Evolutionary conservation across 352 stramenopile genomes (phyloP), one percentile per base, ranked within the genome.

Genomic region (Globisporangium lucens): DNA sequence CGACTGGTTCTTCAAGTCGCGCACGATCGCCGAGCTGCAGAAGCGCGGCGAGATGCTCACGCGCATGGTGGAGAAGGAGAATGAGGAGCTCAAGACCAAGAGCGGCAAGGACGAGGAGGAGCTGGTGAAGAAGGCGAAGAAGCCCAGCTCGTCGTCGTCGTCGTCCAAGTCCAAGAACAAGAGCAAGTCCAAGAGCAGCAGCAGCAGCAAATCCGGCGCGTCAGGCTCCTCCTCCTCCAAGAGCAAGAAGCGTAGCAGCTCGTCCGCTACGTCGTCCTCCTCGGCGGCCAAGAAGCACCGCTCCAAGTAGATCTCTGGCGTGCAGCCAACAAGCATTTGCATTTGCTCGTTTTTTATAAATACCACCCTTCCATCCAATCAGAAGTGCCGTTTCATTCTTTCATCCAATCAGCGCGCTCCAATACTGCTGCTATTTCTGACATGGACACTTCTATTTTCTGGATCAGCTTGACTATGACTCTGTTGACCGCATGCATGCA

Each of bases 1-100:
- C 67, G 95, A 99, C 76, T 99, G 97, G 97, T 99, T 99, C 72
- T 99, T 99, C 82, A 99, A 99, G 80, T 99, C 94, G 38, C 86
- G 97, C 49, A 99, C 93, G 68, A 96, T 98, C 30, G 83, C 82
- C n/a, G 97, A 99, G 79, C 89, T 99, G 33, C 95, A 99, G 74
- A 98, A 98, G 77, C 95, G 97, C 51, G 97, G 96, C 15, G 97
- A 99, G 72, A 79, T 97, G 15, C 82, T 99, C 33, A 98, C 98
- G 13, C 90, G 90, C 36, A 91, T 99, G 78, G 94, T 99, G 30
- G 94, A 99, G 78, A 91, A 89, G 49, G 94, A 98, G 76, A 97
- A 97, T 67, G 91, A 97, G 38, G 90, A 96, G 70, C 69, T 92
- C 24, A 93, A 91, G 74, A 84, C 59, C 57, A 91, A 90, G 71